Percentiles rank a stretch among this genome's conserved stretches.
These are phyloP conservation scores for Yarrowia osloensis DNA, from an alignment of 805 yeast species.

Conservation along the genomic window DNA sequence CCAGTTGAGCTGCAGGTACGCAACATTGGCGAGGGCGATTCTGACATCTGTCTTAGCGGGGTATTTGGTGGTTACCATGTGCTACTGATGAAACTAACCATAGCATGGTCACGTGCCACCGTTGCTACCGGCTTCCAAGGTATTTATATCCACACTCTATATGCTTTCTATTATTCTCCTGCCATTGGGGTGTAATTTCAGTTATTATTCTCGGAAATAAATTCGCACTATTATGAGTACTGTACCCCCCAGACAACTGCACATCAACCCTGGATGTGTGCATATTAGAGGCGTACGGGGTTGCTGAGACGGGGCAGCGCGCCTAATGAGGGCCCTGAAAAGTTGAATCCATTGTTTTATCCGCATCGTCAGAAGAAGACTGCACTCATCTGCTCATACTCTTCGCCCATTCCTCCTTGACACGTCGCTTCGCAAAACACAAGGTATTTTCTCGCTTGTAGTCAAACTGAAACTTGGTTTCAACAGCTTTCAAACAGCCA, in stretches of 20 bases:
- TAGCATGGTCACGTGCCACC: background rate
- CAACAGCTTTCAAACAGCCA: background rate
- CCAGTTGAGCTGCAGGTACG: background rate
- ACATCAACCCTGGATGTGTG: background rate
- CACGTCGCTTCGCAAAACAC: background rate
- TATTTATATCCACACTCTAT: background rate
- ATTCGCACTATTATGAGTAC: background rate
- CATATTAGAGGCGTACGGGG: background rate
- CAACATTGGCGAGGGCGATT: background rate
- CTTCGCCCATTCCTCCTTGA: background rate
- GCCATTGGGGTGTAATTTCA: too few relatives aligned
- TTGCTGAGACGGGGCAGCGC: background rate
- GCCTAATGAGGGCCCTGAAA: background rate
- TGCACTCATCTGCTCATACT: too few relatives aligned
- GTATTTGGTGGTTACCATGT: background rate
- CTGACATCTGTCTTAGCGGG: background rate
- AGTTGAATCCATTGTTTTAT: background rate
- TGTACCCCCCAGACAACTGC: background rate
- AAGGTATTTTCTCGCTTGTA: conserved; percentile 1
- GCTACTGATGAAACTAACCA: background rate
- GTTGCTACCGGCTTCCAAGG: background rate
- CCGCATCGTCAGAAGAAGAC: too few relatives aligned
- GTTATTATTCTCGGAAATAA: conserved; percentile 9
- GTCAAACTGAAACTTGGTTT: background rate
- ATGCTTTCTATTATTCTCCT: too few relatives aligned